Evolutionary conservation across 2,329 filamentous ascomycete genomes (phyloP), one percentile per base, ranked within the genome.

Genomic region (Biscogniauxia mediterranea): DNA sequence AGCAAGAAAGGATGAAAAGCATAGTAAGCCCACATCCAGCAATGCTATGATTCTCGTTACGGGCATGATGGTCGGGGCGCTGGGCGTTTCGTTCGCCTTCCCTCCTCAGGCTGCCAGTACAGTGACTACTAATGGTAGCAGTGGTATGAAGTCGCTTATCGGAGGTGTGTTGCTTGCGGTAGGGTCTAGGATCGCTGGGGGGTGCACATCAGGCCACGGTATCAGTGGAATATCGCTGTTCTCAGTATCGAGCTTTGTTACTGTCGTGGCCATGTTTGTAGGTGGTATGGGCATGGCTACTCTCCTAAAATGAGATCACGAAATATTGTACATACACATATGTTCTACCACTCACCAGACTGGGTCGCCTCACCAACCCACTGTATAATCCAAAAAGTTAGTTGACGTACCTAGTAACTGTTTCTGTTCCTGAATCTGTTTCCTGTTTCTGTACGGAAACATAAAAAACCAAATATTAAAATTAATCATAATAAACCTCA

Each of bases 141-240:
- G 21, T 9, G 21, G 78, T 0, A 23, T 68, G 1, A 70, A 76
- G 63, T 82, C 85, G 0, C 68, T 81, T 0, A 53, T 79, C 0
- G 88, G 88, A 1, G 88, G 88, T 0, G 76, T 82, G 3, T 61
- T 82, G 15, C 83, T 89, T 76, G 80, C 82, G 0, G 70, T 90
- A 8, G 88, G 88, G 0, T 79, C 86, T 1, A 81, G 87, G 55
- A 69, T 89, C 58, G 87, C 84, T 0, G 87, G 86, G 1, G 88
- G 88, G 0, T 91, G 88, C 65, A 89, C 88, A 0, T 88, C 85
- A 5, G 88, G 88, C 0, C 88, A 91, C 70, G 88, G 88, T 0
- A 86, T 91, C 64, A 89, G 84, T 61, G 88, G 88, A 0, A 80
- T 90, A 69, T 83, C 84, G n/a, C 76, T 87, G 62, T 76, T 90